These are phyloP conservation scores for Mycosphaerelloides madeirae DNA, from an alignment of 2,329 filamentous ascomycete species.

Conservation along the genomic window DNA sequence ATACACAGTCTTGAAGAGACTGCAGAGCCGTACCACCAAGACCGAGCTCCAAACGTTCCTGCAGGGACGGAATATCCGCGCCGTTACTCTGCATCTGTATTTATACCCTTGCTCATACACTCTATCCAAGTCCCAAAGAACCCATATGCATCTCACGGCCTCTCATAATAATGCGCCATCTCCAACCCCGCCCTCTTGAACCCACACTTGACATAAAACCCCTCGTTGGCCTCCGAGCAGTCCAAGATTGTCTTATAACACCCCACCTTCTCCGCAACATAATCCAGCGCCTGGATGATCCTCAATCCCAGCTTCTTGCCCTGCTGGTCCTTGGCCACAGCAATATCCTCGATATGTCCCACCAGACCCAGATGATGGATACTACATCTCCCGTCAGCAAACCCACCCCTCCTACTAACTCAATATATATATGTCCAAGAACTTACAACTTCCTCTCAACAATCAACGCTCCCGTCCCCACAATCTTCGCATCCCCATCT, in stretches of 20 bases:
- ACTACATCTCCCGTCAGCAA: no score
- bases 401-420: not conserved
- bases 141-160: conserved; percentile 4
- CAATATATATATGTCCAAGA: not conserved
- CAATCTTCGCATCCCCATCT: conserved; percentile 65
- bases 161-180: conserved; percentile 86
- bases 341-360: conserved; percentile 97
- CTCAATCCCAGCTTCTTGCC: conserved; percentile 92
- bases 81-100: no score
- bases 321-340: conserved; percentile 89
- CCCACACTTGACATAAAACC: conserved; percentile 97
- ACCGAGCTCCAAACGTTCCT: no score
- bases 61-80: no score
- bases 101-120: no score
- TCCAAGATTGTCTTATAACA: conserved; percentile 98
- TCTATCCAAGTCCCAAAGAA: no score
- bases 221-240: conserved; percentile 92
- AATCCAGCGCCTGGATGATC: conserved; percentile 90
- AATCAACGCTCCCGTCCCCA: conserved; percentile 85
- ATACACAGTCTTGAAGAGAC: no score
- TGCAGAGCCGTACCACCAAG: no score
- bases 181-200: conserved; percentile 88
- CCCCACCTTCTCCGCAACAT: conserved; percentile 77
- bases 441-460: conserved; percentile 90
- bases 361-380: conserved; percentile 78